Base-by-base conservation (phyloP, 345 rosid genomes). In the Gossypium anomalum region DNA sequence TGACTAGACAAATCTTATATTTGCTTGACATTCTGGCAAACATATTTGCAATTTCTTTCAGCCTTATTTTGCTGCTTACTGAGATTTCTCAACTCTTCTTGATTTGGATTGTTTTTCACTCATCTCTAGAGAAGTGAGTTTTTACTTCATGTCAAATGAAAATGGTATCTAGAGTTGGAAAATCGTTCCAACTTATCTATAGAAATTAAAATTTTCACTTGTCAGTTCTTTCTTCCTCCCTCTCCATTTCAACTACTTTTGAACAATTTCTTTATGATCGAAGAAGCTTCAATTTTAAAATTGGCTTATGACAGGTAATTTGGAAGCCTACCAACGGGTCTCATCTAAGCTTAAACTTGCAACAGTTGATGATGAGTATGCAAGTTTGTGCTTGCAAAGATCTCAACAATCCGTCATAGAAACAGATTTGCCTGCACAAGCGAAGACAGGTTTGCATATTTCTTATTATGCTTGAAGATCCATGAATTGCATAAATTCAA, bases 281-380 rank as follows among this genome's bases (percentile, higher is more conserved):
- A 19, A 52, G 10, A 19, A 52, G 19, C 12, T 67, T 63, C 64
- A 49, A 67, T 76, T 23, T 48, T 19, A 41, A 29, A 9, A 8
- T 49, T 68, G 14, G 60, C 20, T 81, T 56, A 69, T 79, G 75
- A 64, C 90, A 95, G 99, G 87, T 78, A 92, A 90, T 85, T 78
- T 91, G 79, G 99, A 92, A 74, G 84, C 87, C 74, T 95, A 89
- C 82, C 71, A 77, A 44, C 84, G 83, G 57, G 82, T 94, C 72
- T 89, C 90, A 70, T 82, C 91, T 56, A 95, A 93, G 87, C 99
- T 93, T 79, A 93, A 87, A 88, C 82, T 93, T 80, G 90, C 85
- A 81, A 76, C 67, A 43, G 57, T 90, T 47, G 97, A 92, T 75
- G 94, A 94, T 80, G 92, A 85, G 45, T 89, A 82, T 76, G 55